These are phyloP conservation scores for Pichia sp. DNA, from an alignment of 1,139 yeast genomes.

Conservation along the genomic window DNA sequence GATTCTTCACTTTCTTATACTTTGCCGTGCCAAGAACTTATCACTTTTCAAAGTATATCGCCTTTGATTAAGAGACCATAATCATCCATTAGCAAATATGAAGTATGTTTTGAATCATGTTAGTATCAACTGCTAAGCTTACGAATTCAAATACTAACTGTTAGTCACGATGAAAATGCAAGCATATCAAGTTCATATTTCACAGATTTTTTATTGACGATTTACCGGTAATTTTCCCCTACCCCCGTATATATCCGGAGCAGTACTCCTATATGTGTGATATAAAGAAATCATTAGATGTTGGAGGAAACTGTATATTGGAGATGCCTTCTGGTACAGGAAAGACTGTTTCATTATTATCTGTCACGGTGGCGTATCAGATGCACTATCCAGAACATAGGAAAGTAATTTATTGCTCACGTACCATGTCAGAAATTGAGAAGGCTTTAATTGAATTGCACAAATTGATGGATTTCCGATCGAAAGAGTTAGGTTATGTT, in stretches of 20 bases:
- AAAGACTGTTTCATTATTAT: constrained; percentile 84
- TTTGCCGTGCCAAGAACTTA: not conserved
- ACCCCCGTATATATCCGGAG: constrained; percentile 95
- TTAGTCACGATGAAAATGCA: not conserved
- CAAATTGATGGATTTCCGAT: constrained; percentile 78
- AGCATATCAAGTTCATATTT: not conserved
- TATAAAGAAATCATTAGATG: constrained; percentile 87
- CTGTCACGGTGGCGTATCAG: constrained; percentile 92
- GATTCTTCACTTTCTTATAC: not conserved
- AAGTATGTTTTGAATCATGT: not conserved
- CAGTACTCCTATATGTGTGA: constrained; percentile 98
- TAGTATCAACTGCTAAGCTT: not conserved
- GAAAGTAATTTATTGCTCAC: constrained; percentile 93
- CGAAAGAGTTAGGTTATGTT: constrained; percentile 73
- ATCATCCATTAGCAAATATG: not conserved
- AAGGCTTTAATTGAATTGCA: constrained; percentile 94
- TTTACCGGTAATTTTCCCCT: constrained; percentile 93
- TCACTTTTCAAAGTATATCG: too few species aligned
- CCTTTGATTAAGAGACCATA: too few species aligned
- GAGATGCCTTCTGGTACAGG: constrained; percentile 99
- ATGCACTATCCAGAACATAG: constrained; percentile 93
- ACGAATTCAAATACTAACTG: constrained; percentile 3
- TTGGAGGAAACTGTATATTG: constrained; percentile 93
- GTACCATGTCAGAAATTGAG: constrained; percentile 99
- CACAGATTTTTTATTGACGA: constrained; percentile 83